phyloP scores from a whole-genome alignment of 1,284 basidiomycete species.

The Ustilago shanxiensis region DNA sequence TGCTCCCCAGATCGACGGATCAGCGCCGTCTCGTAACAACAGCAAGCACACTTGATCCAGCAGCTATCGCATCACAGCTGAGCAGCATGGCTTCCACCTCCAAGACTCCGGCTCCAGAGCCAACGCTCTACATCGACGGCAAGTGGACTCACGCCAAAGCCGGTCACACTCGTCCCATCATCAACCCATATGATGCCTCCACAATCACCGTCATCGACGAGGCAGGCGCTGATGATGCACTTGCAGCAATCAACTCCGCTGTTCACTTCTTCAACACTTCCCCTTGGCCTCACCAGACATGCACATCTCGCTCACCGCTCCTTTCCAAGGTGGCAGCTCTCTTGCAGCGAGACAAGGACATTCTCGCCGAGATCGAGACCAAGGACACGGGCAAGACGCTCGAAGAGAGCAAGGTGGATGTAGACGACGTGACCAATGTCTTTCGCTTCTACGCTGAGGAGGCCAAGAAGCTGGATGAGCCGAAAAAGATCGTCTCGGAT shows the following conservation, averaged over 20 bases:
- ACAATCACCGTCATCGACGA: slow-evolving; percentile 64
- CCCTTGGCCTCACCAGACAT: slow-evolving; percentile 55
- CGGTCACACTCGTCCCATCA: slow-evolving; percentile 60
- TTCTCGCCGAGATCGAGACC: slow-evolving; percentile 65
- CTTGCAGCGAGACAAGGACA: slow-evolving; percentile 61
- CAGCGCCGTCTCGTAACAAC: slow-evolving; percentile 7
- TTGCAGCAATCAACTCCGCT: slow-evolving; percentile 59
- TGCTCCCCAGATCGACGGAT: not conserved
- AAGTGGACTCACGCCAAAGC: slow-evolving; percentile 60
- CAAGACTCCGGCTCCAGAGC: slow-evolving; percentile 45
- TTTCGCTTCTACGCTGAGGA: slow-evolving; percentile 69
- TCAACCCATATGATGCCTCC: slow-evolving; percentile 64
- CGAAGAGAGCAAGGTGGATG: slow-evolving; percentile 63
- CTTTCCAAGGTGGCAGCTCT: slow-evolving; percentile 62
- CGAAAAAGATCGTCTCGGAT: slow-evolving; percentile 58
- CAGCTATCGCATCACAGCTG: slow-evolving; percentile 41
- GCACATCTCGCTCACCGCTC: slow-evolving; percentile 49
- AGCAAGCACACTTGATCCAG: slow-evolving; percentile 21
- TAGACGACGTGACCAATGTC: slow-evolving; percentile 68
- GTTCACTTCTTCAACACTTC: slow-evolving; percentile 60
- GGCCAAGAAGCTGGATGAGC: slow-evolving; percentile 60
- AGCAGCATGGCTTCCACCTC: slow-evolving; percentile 58
- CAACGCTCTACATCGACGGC: slow-evolving; percentile 69
- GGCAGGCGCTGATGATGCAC: slow-evolving; percentile 60
- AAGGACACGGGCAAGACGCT: slow-evolving; percentile 69